Base-by-base conservation (phyloP, 225 moss, liverwort and hornwort species). In the Bryum argenteum region DNA sequence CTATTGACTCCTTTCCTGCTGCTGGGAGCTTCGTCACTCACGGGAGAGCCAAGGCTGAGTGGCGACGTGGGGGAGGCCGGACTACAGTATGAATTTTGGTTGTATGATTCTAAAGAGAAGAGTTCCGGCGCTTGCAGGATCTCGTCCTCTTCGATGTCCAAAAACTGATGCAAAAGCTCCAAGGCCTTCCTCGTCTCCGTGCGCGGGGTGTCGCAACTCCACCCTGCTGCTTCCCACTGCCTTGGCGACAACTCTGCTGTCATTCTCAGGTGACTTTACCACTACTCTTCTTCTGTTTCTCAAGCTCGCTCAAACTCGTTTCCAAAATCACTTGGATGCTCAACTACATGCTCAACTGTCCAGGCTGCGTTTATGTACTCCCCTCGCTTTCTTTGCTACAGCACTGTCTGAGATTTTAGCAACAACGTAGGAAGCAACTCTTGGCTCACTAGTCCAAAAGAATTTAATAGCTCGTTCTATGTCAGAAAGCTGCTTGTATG, bases 231-330 rank as follows among this genome's bases (percentile, higher is more conserved):
- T 63, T 47, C 75, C 79, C 77, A 74, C 82, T 78, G 71, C 82
- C 74, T 70, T 3, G 62, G 15, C 68, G 16, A 71, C 41, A 74
- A 74, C 37, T 63, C 85, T 68, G 77, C 73, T 79, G 79, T 86
- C 85, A 86, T 86, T 82, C 82, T 86, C 82, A 82, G 66, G 19
- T 56, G 54, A 58, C 60, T 68, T 54, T 5, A 3, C 17, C 42
- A 1, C 10, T 15, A 41, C 33, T 50, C 39, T 19, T 17, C 53
- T 73, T 55, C 61, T 54, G 16, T 64, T 21, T 24, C 65, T 70
- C 56, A 18, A 1, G n/a, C 60, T 38, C 43, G 2, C 54, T 54
- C 67, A 53, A 59, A 4, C 26, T 59, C 45, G 22, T 5, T 26
- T 57, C 51, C 66, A 26, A 52, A 20, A 33, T 6, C 33, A 33